Percentiles rank a stretch among this genome's conserved stretches.
These are phyloP conservation scores for Hanseniaspora jakobsenii DNA, from an alignment of 805 yeast species.

Conservation along the genomic window DNA sequence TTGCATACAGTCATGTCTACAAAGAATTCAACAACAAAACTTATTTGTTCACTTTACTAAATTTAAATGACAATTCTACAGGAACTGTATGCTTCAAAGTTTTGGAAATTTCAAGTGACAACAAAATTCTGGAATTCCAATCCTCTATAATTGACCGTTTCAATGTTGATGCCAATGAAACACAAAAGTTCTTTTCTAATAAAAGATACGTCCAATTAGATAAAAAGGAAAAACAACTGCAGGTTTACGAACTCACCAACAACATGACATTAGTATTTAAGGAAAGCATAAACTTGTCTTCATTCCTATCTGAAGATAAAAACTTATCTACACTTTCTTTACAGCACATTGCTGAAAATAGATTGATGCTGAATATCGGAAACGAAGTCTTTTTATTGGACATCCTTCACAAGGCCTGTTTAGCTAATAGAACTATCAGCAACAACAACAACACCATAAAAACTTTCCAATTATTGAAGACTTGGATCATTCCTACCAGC, in stretches of 20 bases:
- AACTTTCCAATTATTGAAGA: slow-evolving; percentile 23
- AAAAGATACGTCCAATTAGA: slow-evolving; percentile 24
- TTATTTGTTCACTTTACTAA: slow-evolving; percentile 21
- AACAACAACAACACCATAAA: slow-evolving; percentile 23
- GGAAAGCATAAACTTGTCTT: slow-evolving; percentile 22
- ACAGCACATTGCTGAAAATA: slow-evolving; percentile 24
- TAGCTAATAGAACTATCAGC: slow-evolving; percentile 22
- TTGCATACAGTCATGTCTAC: slow-evolving; percentile 21
- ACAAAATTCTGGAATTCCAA: slow-evolving; percentile 21
- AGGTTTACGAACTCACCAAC: slow-evolving; percentile 17
- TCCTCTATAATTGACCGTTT: slow-evolving; percentile 23
- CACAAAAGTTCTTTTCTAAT: slow-evolving; percentile 23
- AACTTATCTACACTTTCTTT: slow-evolving; percentile 19
- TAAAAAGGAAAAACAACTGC: slow-evolving; percentile 16
- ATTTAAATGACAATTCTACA: slow-evolving; percentile 20
- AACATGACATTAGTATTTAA: slow-evolving; percentile 6
- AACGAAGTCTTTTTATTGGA: slow-evolving; percentile 25
- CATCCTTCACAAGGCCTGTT: slow-evolving; percentile 22
- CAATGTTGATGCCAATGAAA: slow-evolving; percentile 14
- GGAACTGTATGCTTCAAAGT: slow-evolving; percentile 23
- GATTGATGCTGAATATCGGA: slow-evolving; percentile 24
- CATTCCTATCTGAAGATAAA: slow-evolving; percentile 17
- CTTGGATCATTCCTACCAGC: slow-evolving; percentile 20
- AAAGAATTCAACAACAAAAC: slow-evolving; percentile 14
- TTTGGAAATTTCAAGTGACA: slow-evolving; percentile 14